phyloP scores from a whole-genome alignment of 257 asterid genomes.

The Ajuga chamaepitys region DNA sequence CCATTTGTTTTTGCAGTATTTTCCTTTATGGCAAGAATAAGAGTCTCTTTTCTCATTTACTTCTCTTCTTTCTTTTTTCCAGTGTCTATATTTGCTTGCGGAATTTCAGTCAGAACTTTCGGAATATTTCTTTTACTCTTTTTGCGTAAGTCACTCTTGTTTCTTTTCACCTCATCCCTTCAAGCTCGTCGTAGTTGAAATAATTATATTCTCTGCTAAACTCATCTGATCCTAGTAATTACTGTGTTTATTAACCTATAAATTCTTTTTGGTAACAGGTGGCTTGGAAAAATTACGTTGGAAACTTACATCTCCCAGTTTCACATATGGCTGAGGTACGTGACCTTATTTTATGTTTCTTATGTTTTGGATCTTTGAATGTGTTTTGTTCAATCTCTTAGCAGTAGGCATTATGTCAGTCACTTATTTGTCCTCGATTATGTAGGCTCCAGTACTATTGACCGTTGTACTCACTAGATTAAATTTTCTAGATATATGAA shows the following conservation, averaged over 20 bases:
- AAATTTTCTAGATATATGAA: not conserved
- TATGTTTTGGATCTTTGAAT: not conserved
- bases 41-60: constrained; percentile 15
- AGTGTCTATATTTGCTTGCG: constrained; percentile 75
- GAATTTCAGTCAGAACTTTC: constrained; percentile 74
- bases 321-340: constrained; percentile 90
- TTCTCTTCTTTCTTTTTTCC: constrained; percentile 14
- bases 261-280: constrained; percentile 41
- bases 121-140: constrained; percentile 67
- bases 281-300: constrained; percentile 86
- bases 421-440: not conserved
- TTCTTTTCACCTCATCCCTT: not conserved
- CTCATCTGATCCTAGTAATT: not conserved
- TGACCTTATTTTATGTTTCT: constrained; percentile 3
- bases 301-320: constrained; percentile 92
- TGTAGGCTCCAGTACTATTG: not conserved
- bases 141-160: constrained; percentile 60
- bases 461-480: not conserved
- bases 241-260: constrained; percentile 22
- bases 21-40: not conserved
- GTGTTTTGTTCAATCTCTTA: not conserved
- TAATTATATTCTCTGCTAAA: constrained; percentile 6
- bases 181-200: not conserved
- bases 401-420: not conserved
- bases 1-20: not conserved